Conservation (phyloP, 345 rosid species). For the Murraya koenigii region DNA sequence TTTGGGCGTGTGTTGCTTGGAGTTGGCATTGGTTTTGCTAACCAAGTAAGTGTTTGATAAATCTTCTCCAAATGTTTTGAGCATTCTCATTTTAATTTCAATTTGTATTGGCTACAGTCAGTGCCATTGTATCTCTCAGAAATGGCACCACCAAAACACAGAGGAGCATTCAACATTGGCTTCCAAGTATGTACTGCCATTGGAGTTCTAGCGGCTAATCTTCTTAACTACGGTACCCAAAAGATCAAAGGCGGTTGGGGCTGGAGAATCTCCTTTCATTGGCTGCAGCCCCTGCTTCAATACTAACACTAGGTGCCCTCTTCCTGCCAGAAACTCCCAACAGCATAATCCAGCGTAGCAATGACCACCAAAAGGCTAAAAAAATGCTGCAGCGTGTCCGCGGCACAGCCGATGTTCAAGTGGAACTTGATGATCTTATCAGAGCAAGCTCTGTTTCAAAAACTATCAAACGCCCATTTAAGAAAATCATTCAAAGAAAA, state of each 20-base stretch:
- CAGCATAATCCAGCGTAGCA: slow-evolving; percentile 51
- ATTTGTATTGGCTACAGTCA: slow-evolving; percentile 32
- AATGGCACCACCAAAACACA: slow-evolving; percentile 71
- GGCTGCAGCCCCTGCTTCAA: slow-evolving; percentile 64
- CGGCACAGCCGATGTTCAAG: slow-evolving; percentile 51
- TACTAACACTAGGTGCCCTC: slow-evolving; percentile 57
- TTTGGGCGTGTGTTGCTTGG: slow-evolving; percentile 70
- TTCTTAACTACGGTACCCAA: slow-evolving; percentile 59
- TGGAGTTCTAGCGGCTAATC: slow-evolving; percentile 55
- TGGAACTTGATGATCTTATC: slow-evolving; percentile 60
- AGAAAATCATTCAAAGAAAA: slow-evolving; percentile 35
- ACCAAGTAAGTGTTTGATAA: slow-evolving; percentile 44
- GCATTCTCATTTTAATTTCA: background rate
- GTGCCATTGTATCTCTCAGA: slow-evolving; percentile 78
- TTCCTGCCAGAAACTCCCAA: slow-evolving; percentile 77
- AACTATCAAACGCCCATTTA: slow-evolving; percentile 36
- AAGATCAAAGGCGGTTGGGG: slow-evolving; percentile 66
- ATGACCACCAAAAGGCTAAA: slow-evolving; percentile 37
- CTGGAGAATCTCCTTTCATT: slow-evolving; percentile 77
- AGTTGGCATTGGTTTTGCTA: slow-evolving; percentile 68
- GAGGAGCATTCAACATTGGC: slow-evolving; percentile 78
- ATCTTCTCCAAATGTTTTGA: no score
- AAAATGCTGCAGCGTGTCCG: slow-evolving; percentile 46
- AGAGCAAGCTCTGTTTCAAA: slow-evolving; percentile 33
- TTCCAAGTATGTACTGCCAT: slow-evolving; percentile 61